phyloP scores from a whole-genome alignment of 2,329 filamentous ascomycete genomes.

The Trichophyton equinum region DNA sequence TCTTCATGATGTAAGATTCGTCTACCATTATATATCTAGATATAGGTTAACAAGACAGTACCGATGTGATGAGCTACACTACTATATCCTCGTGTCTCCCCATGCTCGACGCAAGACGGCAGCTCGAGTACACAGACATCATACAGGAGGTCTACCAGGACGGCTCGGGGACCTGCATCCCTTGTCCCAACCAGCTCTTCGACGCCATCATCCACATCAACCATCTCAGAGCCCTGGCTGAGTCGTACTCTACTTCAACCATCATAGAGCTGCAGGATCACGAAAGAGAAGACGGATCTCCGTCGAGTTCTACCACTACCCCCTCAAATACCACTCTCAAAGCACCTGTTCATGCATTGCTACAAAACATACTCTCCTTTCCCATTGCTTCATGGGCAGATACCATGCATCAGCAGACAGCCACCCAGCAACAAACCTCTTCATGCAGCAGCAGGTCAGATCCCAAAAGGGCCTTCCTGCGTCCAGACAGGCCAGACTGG shows the following conservation, averaged over 20 bases:
- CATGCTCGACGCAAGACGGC: constrained; percentile 7
- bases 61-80: constrained; percentile 12
- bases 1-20: constrained; percentile 12
- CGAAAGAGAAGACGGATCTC: not conserved
- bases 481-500: constrained; percentile 11
- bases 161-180: constrained; percentile 12
- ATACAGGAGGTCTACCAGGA: constrained; percentile 9
- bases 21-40: not conserved
- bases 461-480: constrained; percentile 8
- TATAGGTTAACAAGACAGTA: not conserved
- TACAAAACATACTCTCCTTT: constrained; percentile 12
- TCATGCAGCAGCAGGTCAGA: not conserved
- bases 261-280: not conserved
- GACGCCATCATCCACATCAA: constrained; percentile 13
- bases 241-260: not conserved
- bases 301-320: too few relatives aligned
- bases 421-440: not conserved
- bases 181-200: constrained; percentile 12
- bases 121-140: constrained; percentile 10
- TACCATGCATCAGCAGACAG: constrained; percentile 6
- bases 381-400: constrained; percentile 9
- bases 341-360: not conserved
- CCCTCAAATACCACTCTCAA: not conserved
- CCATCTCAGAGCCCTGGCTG: constrained; percentile 10
- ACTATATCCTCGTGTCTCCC: constrained; percentile 7